Percentiles rank a stretch among this genome's conserved stretches.
Evolutionary conservation across 495 filamentous ascomycete genomes (phyloP).

Genomic region (Rhypophila decipiens): DNA sequence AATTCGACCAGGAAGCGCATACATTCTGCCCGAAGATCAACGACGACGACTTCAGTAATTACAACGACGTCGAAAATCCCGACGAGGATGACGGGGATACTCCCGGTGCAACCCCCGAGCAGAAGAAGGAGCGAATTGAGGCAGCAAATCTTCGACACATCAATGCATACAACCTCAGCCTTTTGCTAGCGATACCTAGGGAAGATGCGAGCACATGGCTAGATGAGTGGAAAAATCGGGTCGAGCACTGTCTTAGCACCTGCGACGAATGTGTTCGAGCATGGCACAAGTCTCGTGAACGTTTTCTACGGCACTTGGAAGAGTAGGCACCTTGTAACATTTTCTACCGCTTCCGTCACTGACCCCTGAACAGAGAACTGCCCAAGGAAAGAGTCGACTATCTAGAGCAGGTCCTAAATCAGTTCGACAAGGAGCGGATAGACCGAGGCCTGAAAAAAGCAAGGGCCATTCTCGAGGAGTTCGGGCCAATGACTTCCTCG

Average conservation of each 20-base stretch:
- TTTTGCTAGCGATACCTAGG: slow-evolving; percentile 60
- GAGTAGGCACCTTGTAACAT: slow-evolving; percentile 1
- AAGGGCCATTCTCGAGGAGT: slow-evolving; percentile 30
- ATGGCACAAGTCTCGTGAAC: slow-evolving; percentile 59
- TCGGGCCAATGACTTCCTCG: slow-evolving; percentile 22
- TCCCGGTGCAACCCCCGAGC: slow-evolving; percentile 21
- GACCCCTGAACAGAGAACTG: slow-evolving; percentile 23
- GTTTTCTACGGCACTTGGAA: slow-evolving; percentile 36
- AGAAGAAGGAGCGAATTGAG: slow-evolving; percentile 37
- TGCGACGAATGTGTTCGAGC: slow-evolving; percentile 77
- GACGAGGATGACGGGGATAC: slow-evolving; percentile 24
- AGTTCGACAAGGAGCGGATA: slow-evolving; percentile 34
- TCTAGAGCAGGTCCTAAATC: slow-evolving; percentile 38
- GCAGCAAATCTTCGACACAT: slow-evolving; percentile 47
- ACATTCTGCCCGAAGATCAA: slow-evolving; percentile 38
- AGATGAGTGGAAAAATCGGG: slow-evolving; percentile 47
- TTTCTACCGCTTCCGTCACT: slow-evolving; percentile 22
- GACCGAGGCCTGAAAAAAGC: slow-evolving; percentile 29
- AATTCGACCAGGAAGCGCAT: slow-evolving; percentile 26
- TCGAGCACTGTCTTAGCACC: slow-evolving; percentile 45
- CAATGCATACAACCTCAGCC: slow-evolving; percentile 55
- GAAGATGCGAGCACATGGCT: slow-evolving; percentile 55
- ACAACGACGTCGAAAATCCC: slow-evolving; percentile 43
- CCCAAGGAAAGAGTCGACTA: slow-evolving; percentile 22
- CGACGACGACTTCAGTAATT: slow-evolving; percentile 42